A percentile compares a stretch with the other conserved stretches of the same genome.
Conservation (phyloP, 192 early-diverging fungal genomes). For the Coemansia aciculifera region DNA sequence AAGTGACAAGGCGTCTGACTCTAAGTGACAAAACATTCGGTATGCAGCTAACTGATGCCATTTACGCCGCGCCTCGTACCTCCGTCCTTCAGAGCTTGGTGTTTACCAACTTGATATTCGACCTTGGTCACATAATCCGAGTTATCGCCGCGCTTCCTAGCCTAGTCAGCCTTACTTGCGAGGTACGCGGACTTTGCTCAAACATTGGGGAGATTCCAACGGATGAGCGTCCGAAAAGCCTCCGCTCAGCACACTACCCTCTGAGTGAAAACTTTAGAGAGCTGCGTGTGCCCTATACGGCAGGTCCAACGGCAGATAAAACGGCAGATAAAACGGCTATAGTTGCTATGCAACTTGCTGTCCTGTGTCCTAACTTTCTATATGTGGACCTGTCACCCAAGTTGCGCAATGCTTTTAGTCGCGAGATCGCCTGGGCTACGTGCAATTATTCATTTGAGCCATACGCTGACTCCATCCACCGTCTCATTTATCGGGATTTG, state of each 20-base stretch:
- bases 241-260: neutral
- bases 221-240: neutral
- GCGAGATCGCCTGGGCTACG: neutral
- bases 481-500: conserved; percentile 1
- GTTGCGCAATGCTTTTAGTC: neutral
- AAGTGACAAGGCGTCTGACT: neutral
- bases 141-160: neutral
- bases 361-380: neutral
- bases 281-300: neutral
- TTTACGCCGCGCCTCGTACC: neutral
- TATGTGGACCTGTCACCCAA: neutral
- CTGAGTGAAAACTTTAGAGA: neutral
- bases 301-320: too few relatives aligned
- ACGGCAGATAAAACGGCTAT: neutral
- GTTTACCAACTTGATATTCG: conserved; percentile 4
- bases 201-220: neutral
- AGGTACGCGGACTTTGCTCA: neutral
- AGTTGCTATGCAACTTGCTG: neutral
- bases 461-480: neutral
- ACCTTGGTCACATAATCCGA: neutral
- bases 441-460: conserved; percentile 1
- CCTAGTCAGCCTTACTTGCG: conserved; percentile 4
- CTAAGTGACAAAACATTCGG: neutral
- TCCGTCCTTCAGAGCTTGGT: neutral
- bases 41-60: neutral